These are phyloP conservation scores for Yamadazyma akitaensis DNA, from an alignment of 805 yeast species.

Conservation along the genomic window DNA sequence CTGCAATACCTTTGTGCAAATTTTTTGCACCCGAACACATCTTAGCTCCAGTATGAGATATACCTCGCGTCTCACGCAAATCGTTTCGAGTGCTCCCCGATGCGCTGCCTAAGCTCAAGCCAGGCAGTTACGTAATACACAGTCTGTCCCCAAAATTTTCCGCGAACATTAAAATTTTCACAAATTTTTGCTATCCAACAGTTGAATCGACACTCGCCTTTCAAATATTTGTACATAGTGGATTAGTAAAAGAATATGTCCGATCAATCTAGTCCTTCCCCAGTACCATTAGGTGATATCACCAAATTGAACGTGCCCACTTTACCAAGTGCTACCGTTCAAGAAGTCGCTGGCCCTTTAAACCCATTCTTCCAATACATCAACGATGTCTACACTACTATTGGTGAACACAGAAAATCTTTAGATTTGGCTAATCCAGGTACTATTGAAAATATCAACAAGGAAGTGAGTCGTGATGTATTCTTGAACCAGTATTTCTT, in stretches of 20 bases:
- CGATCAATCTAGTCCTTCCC: slow-evolving; percentile 21
- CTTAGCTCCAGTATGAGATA: not conserved
- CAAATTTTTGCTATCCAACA: slow-evolving; percentile 3
- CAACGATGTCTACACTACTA: slow-evolving; percentile 68
- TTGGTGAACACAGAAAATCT: slow-evolving; percentile 75
- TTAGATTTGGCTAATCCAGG: slow-evolving; percentile 90
- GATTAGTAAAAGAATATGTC: slow-evolving; percentile 6
- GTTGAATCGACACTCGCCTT: slow-evolving; percentile 4
- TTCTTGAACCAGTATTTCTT: slow-evolving; percentile 85
- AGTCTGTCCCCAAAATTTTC: not conserved
- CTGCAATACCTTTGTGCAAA: too few species aligned
- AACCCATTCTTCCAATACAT: slow-evolving; percentile 80
- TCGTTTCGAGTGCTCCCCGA: not conserved
- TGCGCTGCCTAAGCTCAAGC: not conserved
- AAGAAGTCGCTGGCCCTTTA: slow-evolving; percentile 47
- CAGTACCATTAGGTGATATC: slow-evolving; percentile 56
- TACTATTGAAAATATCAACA: slow-evolving; percentile 86
- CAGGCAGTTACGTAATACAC: not conserved
- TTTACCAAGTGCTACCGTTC: slow-evolving; percentile 54
- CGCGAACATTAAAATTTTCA: slow-evolving; percentile 3
- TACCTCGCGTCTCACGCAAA: not conserved
- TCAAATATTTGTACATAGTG: slow-evolving; percentile 6
- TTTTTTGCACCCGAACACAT: not conserved
- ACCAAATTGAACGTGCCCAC: slow-evolving; percentile 56
- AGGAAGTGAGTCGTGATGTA: slow-evolving; percentile 92